Conservation (phyloP, 257 asterid genomes). For the Sherardia arvensis region DNA sequence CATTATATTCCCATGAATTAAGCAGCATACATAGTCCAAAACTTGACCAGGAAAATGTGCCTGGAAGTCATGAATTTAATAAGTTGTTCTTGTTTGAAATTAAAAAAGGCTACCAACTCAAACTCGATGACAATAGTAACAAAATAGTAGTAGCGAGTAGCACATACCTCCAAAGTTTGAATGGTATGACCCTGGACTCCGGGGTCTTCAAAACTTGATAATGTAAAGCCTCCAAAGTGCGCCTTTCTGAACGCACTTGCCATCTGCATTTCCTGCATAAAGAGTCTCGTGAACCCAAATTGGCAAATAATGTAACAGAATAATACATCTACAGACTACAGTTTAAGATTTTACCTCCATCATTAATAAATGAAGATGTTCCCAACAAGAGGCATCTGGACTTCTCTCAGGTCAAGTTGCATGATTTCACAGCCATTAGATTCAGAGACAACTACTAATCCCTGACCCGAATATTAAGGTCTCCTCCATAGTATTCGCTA, state of each 20-base stretch:
- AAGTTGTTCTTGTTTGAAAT: not conserved
- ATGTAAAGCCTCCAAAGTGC: too few species aligned
- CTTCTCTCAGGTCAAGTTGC: not conserved
- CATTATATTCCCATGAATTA: not conserved
- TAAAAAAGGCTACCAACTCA: not conserved
- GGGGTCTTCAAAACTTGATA: not conserved
- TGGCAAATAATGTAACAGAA: not conserved
- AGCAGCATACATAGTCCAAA: not conserved
- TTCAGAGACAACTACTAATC: conserved; percentile 12
- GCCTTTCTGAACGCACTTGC: too few species aligned
- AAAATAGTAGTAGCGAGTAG: not conserved
- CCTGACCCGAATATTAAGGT: conserved; percentile 32
- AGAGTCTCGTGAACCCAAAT: not conserved
- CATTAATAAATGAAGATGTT: not conserved
- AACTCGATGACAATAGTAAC: not conserved
- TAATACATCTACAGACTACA: not conserved
- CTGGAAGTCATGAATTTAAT: not conserved
- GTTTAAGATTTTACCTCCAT: not conserved
- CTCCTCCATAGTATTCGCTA: conserved; percentile 74
- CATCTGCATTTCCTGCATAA: conserved; percentile 1
- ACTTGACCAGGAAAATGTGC: not conserved
- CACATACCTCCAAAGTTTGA: not conserved
- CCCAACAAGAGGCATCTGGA: not conserved
- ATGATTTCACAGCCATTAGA: not conserved
- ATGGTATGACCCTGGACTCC: not conserved